Percentiles rank a stretch among this genome's conserved stretches.
phyloP scores from a whole-genome alignment of 176 grass and related monocot genomes.

The Rhynchospora breviuscula region DNA sequence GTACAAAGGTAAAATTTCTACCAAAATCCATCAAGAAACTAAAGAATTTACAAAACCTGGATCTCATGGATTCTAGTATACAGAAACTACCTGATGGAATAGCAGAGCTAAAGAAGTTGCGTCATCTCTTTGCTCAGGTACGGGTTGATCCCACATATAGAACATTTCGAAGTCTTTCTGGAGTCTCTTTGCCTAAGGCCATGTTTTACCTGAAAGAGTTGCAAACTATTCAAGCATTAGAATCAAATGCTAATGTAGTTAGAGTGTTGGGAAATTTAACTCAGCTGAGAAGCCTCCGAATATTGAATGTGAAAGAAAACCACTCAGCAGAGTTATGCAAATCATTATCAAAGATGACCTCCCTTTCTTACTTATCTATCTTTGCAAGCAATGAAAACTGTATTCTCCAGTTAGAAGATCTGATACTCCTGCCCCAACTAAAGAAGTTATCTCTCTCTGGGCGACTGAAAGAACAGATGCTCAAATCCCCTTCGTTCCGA shows the following conservation, averaged over 20 bases:
- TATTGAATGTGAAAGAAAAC: slow-evolving; percentile 28
- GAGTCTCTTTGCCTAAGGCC: slow-evolving; percentile 30
- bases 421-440: slow-evolving; percentile 24
- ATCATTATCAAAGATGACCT: slow-evolving; percentile 41
- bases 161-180: slow-evolving; percentile 7
- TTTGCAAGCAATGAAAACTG: slow-evolving; percentile 35
- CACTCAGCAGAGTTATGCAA: slow-evolving; percentile 30
- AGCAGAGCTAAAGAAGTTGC: slow-evolving; percentile 9
- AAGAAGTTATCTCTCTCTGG: slow-evolving; percentile 29
- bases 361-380: slow-evolving; percentile 30
- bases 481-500: slow-evolving; percentile 31
- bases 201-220: slow-evolving; percentile 37
- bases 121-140: slow-evolving; percentile 24
- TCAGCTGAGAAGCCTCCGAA: slow-evolving; percentile 31
- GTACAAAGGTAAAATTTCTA: slow-evolving; percentile 33
- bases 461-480: slow-evolving; percentile 20
- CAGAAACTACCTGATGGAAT: slow-evolving; percentile 13
- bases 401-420: slow-evolving; percentile 29
- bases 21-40: slow-evolving; percentile 35
- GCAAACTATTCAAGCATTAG: slow-evolving; percentile 17
- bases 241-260: slow-evolving; percentile 32
- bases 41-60: slow-evolving; percentile 38
- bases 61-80: slow-evolving; percentile 9
- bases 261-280: slow-evolving; percentile 30
- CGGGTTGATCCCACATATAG: slow-evolving; percentile 10